Evolutionary conservation across 2,329 filamentous ascomycete genomes (phyloP).

Genomic region (Fusarium sp.): DNA sequence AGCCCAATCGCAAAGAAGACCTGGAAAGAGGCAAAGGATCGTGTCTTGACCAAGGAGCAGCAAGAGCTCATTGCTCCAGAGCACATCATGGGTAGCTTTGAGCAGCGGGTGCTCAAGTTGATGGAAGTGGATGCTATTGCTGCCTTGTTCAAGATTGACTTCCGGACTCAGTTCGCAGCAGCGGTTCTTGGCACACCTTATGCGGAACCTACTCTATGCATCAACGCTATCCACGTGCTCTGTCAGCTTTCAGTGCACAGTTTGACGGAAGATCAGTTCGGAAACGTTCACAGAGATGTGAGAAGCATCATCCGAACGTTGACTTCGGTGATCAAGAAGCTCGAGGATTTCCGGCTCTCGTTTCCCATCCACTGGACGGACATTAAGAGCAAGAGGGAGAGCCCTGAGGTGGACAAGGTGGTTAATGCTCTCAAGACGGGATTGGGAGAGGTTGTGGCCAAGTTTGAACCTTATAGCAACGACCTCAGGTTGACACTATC

Average conservation of each 20-base stretch:
- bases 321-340: conserved; percentile 72
- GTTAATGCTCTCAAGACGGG: conserved; percentile 72
- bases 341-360: conserved; percentile 73
- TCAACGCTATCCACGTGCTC: conserved; percentile 78
- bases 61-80: conserved; percentile 62
- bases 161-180: conserved; percentile 70
- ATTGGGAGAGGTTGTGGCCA: conserved; percentile 72
- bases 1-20: conserved; percentile 63
- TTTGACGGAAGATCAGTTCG: conserved; percentile 83
- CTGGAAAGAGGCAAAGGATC: conserved; percentile 59
- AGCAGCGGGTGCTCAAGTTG: conserved; percentile 57
- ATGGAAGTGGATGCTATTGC: conserved; percentile 67
- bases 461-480: conserved; percentile 79
- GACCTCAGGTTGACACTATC: conserved; percentile 75
- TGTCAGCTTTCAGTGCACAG: conserved; percentile 77
- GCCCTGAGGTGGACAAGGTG: conserved; percentile 77
- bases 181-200: conserved; percentile 80
- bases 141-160: conserved; percentile 75
- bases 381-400: conserved; percentile 64
- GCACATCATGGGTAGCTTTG: conserved; percentile 60
- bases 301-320: conserved; percentile 78
- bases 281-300: conserved; percentile 87
- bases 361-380: conserved; percentile 84
- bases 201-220: conserved; percentile 73
- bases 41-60: conserved; percentile 63